Evolutionary conservation across 768 basidiomycete genomes (phyloP).

Genomic region (Xerocomus spinulosus): DNA sequence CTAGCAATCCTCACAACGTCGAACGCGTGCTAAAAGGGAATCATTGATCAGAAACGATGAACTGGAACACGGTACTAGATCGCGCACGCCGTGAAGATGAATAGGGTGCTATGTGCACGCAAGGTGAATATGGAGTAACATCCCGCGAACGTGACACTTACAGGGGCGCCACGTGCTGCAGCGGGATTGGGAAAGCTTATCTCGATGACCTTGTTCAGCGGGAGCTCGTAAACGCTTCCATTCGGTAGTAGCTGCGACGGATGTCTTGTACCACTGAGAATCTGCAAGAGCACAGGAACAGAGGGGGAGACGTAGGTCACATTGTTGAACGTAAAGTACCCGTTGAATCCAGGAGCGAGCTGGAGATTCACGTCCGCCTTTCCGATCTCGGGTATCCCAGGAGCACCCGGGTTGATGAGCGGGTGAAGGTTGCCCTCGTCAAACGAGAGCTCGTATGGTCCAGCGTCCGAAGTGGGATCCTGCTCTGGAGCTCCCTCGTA

Average conservation of each 20-base stretch:
- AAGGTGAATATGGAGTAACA: neutral
- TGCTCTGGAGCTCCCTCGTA: slow-evolving; percentile 37
- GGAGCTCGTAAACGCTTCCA: slow-evolving; percentile 43
- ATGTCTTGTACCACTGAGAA: slow-evolving; percentile 44
- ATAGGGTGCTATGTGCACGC: slow-evolving; percentile 26
- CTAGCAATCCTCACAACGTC: slow-evolving; percentile 30
- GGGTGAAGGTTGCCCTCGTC: slow-evolving; percentile 38
- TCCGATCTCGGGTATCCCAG: slow-evolving; percentile 33
- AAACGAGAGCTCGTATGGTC: slow-evolving; percentile 24
- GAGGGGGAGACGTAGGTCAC: slow-evolving; percentile 35
- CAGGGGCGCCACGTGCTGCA: slow-evolving; percentile 21
- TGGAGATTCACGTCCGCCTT: slow-evolving; percentile 37
- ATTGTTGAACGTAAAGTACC: slow-evolving; percentile 21
- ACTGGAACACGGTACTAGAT: no score
- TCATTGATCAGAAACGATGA: neutral
- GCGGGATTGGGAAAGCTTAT: slow-evolving; percentile 36
- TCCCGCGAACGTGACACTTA: slow-evolving; percentile 9
- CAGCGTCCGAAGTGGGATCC: slow-evolving; percentile 36
- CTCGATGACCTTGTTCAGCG: slow-evolving; percentile 40
- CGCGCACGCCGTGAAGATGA: slow-evolving; percentile 35
- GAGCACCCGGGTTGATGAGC: slow-evolving; percentile 29
- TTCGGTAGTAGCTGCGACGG: slow-evolving; percentile 42
- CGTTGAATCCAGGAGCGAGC: slow-evolving; percentile 4
- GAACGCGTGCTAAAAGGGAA: slow-evolving; percentile 27
- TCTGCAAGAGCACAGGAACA: slow-evolving; percentile 50